Percentiles rank a stretch among this genome's conserved stretches.
These are phyloP conservation scores for Monosporascus sp. DNA, from an alignment of 2,329 filamentous ascomycete genomes.

Conservation along the genomic window DNA sequence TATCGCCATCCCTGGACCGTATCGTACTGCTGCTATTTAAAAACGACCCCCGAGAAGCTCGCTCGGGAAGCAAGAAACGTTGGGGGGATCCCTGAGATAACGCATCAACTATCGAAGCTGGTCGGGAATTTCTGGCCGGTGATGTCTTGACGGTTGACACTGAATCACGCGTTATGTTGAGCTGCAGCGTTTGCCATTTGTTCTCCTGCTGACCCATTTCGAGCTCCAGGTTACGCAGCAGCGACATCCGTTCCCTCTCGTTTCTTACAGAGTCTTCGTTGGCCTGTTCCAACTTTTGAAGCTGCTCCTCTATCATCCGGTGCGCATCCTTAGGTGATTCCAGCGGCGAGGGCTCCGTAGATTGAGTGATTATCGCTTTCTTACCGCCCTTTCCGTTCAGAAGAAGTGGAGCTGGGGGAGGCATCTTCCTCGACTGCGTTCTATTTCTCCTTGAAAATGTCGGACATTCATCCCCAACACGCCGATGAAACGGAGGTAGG, in stretches of 20 bases:
- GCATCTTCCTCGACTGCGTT: constrained; percentile 43
- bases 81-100: constrained; percentile 19
- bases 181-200: constrained; percentile 55
- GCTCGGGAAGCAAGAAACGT: constrained; percentile 31
- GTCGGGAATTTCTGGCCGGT: constrained; percentile 27
- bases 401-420: constrained; percentile 51
- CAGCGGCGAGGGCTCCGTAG: constrained; percentile 46
- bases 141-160: constrained; percentile 40
- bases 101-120: constrained; percentile 18
- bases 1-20: constrained; percentile 20
- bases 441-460: constrained; percentile 52
- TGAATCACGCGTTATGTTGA: constrained; percentile 46
- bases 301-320: constrained; percentile 45
- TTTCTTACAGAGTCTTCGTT: constrained; percentile 31
- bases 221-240: constrained; percentile 54
- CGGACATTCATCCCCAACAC: constrained; percentile 53
- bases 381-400: constrained; percentile 38
- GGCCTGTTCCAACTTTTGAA: constrained; percentile 42
- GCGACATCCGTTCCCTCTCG: constrained; percentile 38
- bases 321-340: constrained; percentile 48
- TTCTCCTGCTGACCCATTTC: constrained; percentile 58
- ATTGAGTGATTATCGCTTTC: constrained; percentile 38
- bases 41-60: constrained; percentile 32
- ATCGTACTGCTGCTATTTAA: constrained; percentile 26
- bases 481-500: constrained; percentile 44